Evolutionary conservation across 2,329 filamentous ascomycete species (phyloP), one percentile per base, ranked within the genome.

Genomic region (Aspergillus pseudotamarii): DNA sequence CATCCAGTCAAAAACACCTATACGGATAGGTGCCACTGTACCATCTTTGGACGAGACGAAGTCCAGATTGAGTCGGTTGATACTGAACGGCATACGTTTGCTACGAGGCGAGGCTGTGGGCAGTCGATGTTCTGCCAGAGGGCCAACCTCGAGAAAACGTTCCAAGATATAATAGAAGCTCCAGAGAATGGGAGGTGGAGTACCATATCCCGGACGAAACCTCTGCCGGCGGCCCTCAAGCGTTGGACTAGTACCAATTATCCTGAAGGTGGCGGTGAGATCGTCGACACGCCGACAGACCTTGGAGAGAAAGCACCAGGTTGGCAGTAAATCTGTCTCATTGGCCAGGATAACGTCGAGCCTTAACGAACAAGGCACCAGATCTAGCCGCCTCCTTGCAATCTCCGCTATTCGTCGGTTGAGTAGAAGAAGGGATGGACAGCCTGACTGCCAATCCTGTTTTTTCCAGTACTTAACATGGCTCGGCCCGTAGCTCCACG

Each of bases 251-350:
- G 28, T 61, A 3, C 53, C 59, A 16, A 16, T 21, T n/a, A 61
- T 51, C 12, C 43, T 43, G 19, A 61, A 16, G 6, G 59, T 57
- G 10, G 46, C 59, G 1, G 45, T 51, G 11, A 61, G 26, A 21
- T 32, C 43, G 2, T 61, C 41, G 41, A 61, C 21, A 21, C 32
- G 53, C 3, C 21, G 23, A 51, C 30, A 32, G 2, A 53, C 41
- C 2, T 30, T 21, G 9, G 59, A 28, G 5, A 61, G 38, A 19
- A 19, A 30, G 4, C 19, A 26, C 53, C 59, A 61, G 11, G 59
- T 61, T 1, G 59, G 59, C 21, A 53, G 51, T 16, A 61, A 30
- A 6, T 57, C 41, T 11, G 43, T 61, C 43, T 61, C 59, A 28
- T 57, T 51, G 1, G 50, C 43, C 14, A 61, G n/a, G 10, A 57